Conservation (phyloP, 108 stramenopile genomes). For the Nitzschia putrida region DNA sequence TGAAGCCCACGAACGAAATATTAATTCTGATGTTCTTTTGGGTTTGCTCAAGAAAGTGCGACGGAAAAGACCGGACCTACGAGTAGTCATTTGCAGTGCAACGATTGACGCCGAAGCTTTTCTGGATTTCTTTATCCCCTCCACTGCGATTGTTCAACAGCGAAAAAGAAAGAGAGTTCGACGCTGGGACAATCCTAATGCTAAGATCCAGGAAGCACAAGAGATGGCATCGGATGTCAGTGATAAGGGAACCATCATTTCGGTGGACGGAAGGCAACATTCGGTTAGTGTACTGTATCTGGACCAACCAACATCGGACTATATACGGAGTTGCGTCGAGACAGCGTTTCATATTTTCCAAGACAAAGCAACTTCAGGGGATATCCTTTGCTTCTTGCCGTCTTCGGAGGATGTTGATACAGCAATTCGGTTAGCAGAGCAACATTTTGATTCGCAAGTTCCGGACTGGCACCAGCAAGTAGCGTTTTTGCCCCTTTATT, state of each 20-base stretch:
- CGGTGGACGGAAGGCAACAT: slow-evolving; percentile 79
- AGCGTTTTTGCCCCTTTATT: slow-evolving; percentile 87
- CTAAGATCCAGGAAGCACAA: background rate
- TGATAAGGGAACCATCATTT: slow-evolving; percentile 73
- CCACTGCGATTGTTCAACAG: background rate
- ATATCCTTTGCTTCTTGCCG: slow-evolving; percentile 93
- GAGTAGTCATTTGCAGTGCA: slow-evolving; percentile 95
- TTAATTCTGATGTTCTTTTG: slow-evolving; percentile 89
- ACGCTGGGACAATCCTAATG: slow-evolving; percentile 39
- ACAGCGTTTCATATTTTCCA: slow-evolving; percentile 61
- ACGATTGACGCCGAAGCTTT: slow-evolving; percentile 95
- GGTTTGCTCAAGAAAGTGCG: slow-evolving; percentile 90
- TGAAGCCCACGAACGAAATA: slow-evolving; percentile 93
- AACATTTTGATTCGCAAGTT: slow-evolving; percentile 39
- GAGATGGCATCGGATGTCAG: slow-evolving; percentile 8
- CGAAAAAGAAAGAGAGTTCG: slow-evolving; percentile 24
- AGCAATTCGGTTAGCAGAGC: slow-evolving; percentile 73
- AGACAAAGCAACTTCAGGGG: slow-evolving; percentile 56
- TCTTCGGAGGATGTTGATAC: slow-evolving; percentile 92
- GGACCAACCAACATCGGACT: slow-evolving; percentile 75
- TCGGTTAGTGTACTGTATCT: slow-evolving; percentile 89
- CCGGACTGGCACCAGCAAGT: slow-evolving; percentile 22
- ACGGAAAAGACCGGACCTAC: slow-evolving; percentile 67
- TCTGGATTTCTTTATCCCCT: slow-evolving; percentile 82
- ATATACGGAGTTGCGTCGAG: slow-evolving; percentile 76